Percentiles rank a stretch among this genome's conserved stretches.
phyloP scores from a whole-genome alignment of 805 yeast genomes.

The Lachancea dasiensis region DNA sequence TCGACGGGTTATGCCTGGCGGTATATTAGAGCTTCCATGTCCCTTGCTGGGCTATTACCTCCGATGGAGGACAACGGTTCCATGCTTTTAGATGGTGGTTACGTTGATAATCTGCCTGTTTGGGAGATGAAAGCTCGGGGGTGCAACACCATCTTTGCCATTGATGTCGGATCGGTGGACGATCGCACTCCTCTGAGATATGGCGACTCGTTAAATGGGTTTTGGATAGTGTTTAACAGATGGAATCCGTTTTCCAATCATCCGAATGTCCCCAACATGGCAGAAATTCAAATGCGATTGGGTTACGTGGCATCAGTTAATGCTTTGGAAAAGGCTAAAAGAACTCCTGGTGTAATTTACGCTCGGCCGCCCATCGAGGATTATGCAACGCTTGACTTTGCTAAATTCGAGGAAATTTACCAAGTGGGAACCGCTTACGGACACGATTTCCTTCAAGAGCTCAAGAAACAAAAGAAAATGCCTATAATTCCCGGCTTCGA shows the following conservation, averaged over 20 bases:
- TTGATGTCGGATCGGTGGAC: conserved; percentile 93
- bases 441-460: conserved; percentile 44
- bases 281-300: conserved; percentile 86
- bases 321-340: conserved; percentile 83
- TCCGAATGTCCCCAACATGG: conserved; percentile 89
- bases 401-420: conserved; percentile 84
- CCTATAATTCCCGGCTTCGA: conserved; percentile 55
- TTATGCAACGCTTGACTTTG: conserved; percentile 88
- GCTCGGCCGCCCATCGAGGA: conserved; percentile 91
- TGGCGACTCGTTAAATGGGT: conserved; percentile 89
- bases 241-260: conserved; percentile 85
- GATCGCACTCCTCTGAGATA: conserved; percentile 84
- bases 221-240: conserved; percentile 82
- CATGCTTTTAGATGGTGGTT: conserved; percentile 95
- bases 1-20: conserved; percentile 93
- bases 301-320: conserved; percentile 95
- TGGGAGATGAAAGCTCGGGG: conserved; percentile 87
- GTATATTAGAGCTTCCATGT: conserved; percentile 92
- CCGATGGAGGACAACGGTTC: conserved; percentile 79
- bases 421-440: conserved; percentile 77
- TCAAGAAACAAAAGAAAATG: conserved; percentile 48
- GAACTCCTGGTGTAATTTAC: conserved; percentile 77
- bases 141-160: conserved; percentile 80
- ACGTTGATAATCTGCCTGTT: conserved; percentile 89
- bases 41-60: conserved; percentile 88